A percentile compares a stretch with the other conserved stretches of the same genome.
Evolutionary conservation across 2,329 filamentous ascomycete genomes (phyloP).

Genomic region (Bipolaris oryzae): DNA sequence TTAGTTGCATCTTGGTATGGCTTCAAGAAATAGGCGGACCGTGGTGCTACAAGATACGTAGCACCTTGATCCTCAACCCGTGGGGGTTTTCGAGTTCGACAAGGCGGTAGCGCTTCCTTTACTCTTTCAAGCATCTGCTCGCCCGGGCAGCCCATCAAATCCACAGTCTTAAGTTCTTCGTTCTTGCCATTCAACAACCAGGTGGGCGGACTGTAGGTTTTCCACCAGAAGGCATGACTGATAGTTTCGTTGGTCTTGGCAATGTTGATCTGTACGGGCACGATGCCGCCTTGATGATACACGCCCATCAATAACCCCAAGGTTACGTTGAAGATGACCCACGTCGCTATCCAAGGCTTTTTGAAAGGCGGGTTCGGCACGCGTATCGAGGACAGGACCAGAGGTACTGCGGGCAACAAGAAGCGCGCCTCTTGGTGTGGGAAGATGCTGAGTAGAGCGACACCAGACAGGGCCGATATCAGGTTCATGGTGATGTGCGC

Average conservation of each 20-base stretch:
- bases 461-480: constrained; percentile 75
- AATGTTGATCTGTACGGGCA: constrained; percentile 77
- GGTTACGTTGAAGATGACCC: constrained; percentile 72
- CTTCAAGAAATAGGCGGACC: constrained; percentile 73
- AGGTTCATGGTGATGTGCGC: constrained; percentile 61
- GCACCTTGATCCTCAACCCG: constrained; percentile 61
- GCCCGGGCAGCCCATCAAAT: constrained; percentile 75
- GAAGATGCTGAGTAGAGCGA: constrained; percentile 73
- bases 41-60: constrained; percentile 68
- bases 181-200: constrained; percentile 82
- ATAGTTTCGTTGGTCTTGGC: constrained; percentile 69
- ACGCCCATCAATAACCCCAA: constrained; percentile 77
- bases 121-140: constrained; percentile 65
- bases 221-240: constrained; percentile 80
- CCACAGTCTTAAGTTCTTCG: constrained; percentile 70
- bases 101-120: constrained; percentile 60
- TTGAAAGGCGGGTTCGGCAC: constrained; percentile 64
- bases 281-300: constrained; percentile 80
- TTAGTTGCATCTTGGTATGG: constrained; percentile 48
- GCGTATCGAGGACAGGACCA: constrained; percentile 75
- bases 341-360: constrained; percentile 60
- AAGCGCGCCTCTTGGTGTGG: constrained; percentile 83
- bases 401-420: constrained; percentile 73
- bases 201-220: constrained; percentile 80
- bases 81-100: constrained; percentile 36